Conservation (phyloP, 345 rosid species). For the Salix dunnii region DNA sequence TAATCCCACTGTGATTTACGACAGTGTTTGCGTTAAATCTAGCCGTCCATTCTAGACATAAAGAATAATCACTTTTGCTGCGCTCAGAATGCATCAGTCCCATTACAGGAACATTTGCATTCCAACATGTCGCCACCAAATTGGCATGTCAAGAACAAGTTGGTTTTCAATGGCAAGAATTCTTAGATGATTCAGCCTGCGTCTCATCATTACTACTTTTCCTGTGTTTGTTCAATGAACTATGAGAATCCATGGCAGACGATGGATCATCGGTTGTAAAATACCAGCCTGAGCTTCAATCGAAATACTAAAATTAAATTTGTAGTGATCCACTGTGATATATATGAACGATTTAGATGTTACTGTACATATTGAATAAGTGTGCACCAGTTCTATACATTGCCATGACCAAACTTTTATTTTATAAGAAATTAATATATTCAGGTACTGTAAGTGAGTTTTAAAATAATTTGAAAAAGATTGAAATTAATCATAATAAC, state of each 20-base stretch:
- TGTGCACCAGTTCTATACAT: no score
- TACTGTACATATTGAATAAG: no score
- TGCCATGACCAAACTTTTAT: no score
- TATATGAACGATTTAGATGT: no score
- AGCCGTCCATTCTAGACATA: background rate
- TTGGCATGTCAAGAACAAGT: background rate
- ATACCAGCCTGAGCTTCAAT: no score
- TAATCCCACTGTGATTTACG: background rate
- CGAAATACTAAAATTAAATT: no score
- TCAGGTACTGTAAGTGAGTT: no score
- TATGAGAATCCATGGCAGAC: background rate
- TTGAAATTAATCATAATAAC: no score
- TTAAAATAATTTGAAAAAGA: no score
- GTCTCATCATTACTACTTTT: background rate
- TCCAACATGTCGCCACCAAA: background rate
- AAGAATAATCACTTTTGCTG: background rate
- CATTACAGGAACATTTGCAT: background rate
- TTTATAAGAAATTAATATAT: no score
- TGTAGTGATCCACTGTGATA: no score
- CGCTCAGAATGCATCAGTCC: background rate
- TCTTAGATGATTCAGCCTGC: background rate
- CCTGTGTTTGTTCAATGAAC: background rate
- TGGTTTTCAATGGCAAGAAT: background rate
- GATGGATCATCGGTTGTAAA: no score
- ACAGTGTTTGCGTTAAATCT: background rate